These are phyloP conservation scores for Skeletonema potamos DNA, from an alignment of 108 stramenopile genomes.

Conservation along the genomic window DNA sequence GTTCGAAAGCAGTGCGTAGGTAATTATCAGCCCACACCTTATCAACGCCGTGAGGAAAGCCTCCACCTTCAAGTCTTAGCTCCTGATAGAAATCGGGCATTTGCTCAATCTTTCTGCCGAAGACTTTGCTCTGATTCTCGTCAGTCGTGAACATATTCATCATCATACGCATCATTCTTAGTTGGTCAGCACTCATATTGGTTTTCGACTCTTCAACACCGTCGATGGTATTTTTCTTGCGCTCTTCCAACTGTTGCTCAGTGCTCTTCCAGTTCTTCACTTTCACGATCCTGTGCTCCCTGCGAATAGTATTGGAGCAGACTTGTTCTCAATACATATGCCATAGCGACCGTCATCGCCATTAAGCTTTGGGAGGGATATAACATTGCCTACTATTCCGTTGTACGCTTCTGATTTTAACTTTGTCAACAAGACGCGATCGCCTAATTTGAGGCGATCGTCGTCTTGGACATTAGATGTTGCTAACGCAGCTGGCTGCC, in stretches of 20 bases:
- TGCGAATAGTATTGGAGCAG: not conserved
- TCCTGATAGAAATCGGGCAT: slow-evolving; percentile 19
- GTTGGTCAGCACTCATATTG: slow-evolving; percentile 1
- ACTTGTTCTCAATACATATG: slow-evolving; percentile 1
- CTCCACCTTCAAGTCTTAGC: slow-evolving; percentile 1
- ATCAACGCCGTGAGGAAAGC: slow-evolving; percentile 19
- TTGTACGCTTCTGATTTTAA: slow-evolving; percentile 12
- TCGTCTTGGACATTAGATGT: no score
- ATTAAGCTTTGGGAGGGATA: not conserved
- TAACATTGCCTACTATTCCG: slow-evolving; percentile 14
- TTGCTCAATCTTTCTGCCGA: slow-evolving; percentile 25
- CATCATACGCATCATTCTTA: slow-evolving; percentile 22
- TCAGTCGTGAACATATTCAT: slow-evolving; percentile 15
- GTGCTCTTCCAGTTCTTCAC: slow-evolving; percentile 5
- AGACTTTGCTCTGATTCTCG: slow-evolving; percentile 13
- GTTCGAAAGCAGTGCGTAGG: slow-evolving; percentile 18
- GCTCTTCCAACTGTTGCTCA: not conserved
- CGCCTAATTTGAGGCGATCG: slow-evolving; percentile 3
- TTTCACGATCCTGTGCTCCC: not conserved
- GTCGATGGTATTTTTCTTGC: not conserved
- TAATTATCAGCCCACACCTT: slow-evolving; percentile 20
- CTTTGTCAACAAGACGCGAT: not conserved
- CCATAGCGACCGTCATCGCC: slow-evolving; percentile 7
- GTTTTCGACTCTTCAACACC: not conserved
- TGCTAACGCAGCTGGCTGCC: no score